Percentiles rank a stretch among this genome's conserved stretches.
phyloP scores from a whole-genome alignment of 2,329 filamentous ascomycete genomes.

The Mycosphaerelloides madeirae region DNA sequence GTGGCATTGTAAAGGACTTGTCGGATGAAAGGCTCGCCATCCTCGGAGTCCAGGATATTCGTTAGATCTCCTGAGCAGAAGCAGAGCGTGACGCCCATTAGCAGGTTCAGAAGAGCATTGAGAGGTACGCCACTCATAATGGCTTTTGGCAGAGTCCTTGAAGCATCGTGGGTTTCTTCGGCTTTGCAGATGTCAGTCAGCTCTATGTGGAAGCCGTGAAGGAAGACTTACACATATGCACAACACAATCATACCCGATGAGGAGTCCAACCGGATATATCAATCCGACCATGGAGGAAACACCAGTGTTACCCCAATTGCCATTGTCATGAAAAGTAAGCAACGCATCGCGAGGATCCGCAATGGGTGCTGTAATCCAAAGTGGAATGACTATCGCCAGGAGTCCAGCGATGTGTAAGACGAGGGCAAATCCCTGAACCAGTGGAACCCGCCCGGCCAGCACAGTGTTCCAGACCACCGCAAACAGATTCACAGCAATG shows the following conservation, averaged over 20 bases:
- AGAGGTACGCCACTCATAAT: slow-evolving; percentile 19
- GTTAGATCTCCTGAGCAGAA: slow-evolving; percentile 34
- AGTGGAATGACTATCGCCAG: slow-evolving; percentile 49
- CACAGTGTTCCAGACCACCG: slow-evolving; percentile 42
- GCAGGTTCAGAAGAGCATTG: slow-evolving; percentile 22
- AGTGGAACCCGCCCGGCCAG: slow-evolving; percentile 41
- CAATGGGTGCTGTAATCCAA: slow-evolving; percentile 39
- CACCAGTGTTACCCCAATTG: slow-evolving; percentile 39
- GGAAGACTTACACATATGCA: slow-evolving; percentile 20
- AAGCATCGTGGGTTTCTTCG: slow-evolving; percentile 27
- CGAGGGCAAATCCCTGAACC: slow-evolving; percentile 45
- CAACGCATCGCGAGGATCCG: slow-evolving; percentile 42
- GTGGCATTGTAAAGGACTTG: slow-evolving; percentile 36
- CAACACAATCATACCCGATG: slow-evolving; percentile 23
- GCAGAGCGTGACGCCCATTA: slow-evolving; percentile 30
- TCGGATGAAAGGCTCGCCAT: slow-evolving; percentile 27
- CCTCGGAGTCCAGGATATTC: slow-evolving; percentile 19
- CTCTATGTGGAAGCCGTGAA: no score
- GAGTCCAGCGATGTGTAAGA: slow-evolving; percentile 50
- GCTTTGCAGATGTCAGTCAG: neutral
- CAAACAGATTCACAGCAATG: slow-evolving; percentile 40
- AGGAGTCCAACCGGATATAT: slow-evolving; percentile 22
- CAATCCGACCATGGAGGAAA: slow-evolving; percentile 41
- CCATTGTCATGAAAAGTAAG: slow-evolving; percentile 46
- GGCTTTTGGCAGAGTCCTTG: slow-evolving; percentile 18